phyloP scores from a whole-genome alignment of 1,139 yeast species.

The Blastobotrys illinoisensis region DNA sequence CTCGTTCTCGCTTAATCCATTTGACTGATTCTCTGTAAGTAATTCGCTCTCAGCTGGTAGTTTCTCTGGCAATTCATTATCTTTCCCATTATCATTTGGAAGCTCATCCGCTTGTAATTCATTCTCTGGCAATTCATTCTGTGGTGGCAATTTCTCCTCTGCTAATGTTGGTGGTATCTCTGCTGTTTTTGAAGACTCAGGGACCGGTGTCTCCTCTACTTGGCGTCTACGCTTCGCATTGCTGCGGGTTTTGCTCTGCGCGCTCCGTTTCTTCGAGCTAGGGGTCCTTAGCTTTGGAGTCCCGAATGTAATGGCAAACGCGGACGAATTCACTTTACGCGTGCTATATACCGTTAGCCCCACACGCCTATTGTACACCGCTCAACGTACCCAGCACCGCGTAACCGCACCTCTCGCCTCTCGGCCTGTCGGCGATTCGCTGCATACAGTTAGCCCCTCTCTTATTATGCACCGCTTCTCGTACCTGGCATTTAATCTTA shows the following conservation, averaged over 20 bases:
- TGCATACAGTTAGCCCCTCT: not conserved
- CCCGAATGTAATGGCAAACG: slow-evolving; percentile 10
- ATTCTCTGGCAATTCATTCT: not conserved
- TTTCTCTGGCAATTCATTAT: too few relatives aligned
- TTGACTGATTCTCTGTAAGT: too few relatives aligned
- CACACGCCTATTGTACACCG: not conserved
- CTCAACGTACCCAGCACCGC: slow-evolving; percentile 25
- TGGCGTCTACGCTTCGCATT: not conserved
- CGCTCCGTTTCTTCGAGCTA: not conserved
- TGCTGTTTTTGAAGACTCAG: not conserved
- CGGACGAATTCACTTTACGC: slow-evolving; percentile 12
- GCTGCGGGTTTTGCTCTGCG: not conserved
- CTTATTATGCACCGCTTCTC: too few relatives aligned
- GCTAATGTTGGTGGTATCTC: too few relatives aligned
- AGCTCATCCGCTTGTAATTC: too few relatives aligned
- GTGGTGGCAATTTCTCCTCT: too few relatives aligned
- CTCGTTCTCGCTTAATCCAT: slow-evolving; percentile 4
- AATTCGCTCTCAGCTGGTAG: too few relatives aligned
- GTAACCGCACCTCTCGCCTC: slow-evolving; percentile 21
- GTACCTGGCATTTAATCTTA: not conserved
- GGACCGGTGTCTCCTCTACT: not conserved
- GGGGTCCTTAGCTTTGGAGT: slow-evolving; percentile 1
- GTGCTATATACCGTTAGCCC: slow-evolving; percentile 7
- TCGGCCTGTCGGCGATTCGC: slow-evolving; percentile 13
- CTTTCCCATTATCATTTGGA: too few relatives aligned